phyloP scores from a whole-genome alignment of 2,329 filamentous ascomycete genomes.

The Didymosphaeria variabile region DNA sequence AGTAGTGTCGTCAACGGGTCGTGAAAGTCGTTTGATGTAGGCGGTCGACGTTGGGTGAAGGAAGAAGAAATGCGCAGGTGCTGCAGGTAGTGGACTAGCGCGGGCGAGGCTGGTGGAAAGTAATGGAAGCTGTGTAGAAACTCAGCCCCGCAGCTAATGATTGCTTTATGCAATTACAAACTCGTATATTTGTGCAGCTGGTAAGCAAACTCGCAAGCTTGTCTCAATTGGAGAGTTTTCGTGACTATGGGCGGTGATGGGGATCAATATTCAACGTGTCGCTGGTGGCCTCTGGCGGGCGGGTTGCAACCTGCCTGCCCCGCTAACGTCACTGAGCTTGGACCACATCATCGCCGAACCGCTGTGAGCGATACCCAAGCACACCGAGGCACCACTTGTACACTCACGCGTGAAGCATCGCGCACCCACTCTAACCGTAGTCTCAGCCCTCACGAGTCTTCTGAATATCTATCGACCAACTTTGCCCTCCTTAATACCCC shows the following conservation, averaged over 20 bases:
- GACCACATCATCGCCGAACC: conserved; percentile 25
- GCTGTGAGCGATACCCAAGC: conserved; percentile 30
- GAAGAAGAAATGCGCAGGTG: conserved; percentile 48
- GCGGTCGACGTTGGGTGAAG: conserved; percentile 34
- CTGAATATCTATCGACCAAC: neutral
- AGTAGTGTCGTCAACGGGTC: conserved; percentile 16
- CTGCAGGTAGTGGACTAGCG: conserved; percentile 43
- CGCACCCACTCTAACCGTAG: neutral
- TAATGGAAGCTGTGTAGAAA: conserved; percentile 49
- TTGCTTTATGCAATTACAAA: conserved; percentile 9
- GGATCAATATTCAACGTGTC: conserved; percentile 19
- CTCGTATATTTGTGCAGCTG: conserved; percentile 4
- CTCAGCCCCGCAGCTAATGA: conserved; percentile 27
- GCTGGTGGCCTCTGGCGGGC: conserved; percentile 23
- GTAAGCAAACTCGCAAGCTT: conserved; percentile 6
- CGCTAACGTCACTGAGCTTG: conserved; percentile 34
- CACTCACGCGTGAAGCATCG: neutral
- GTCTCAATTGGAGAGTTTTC: conserved; percentile 9
- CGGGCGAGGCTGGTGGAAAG: conserved; percentile 43
- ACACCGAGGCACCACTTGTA: conserved; percentile 31
- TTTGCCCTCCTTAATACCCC: neutral
- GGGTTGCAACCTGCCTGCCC: conserved; percentile 33
- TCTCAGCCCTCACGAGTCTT: neutral
- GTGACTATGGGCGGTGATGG: conserved; percentile 11
- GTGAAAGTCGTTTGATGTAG: conserved; percentile 24